These are phyloP conservation scores for Nicotiana paniculata DNA, from an alignment of 257 asterid species.

Conservation along the genomic window DNA sequence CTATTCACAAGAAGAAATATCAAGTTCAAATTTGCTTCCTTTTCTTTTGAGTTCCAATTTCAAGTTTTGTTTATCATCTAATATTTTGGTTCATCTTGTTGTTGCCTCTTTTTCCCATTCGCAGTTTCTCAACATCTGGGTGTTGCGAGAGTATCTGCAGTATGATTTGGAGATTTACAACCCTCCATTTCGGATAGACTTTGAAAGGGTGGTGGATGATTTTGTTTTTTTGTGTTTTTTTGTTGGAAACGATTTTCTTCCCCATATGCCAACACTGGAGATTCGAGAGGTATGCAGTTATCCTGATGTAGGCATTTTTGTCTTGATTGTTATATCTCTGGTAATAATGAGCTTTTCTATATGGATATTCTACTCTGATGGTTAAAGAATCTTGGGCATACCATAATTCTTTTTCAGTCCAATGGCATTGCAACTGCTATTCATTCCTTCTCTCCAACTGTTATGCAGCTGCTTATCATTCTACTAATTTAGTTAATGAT, in stretches of 20 bases:
- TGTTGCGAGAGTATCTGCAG: slow-evolving; percentile 83
- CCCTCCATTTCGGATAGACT: slow-evolving; percentile 69
- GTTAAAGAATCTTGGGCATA: neutral
- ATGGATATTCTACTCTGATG: neutral
- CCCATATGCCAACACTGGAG: slow-evolving; percentile 96
- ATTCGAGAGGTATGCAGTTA: slow-evolving; percentile 77
- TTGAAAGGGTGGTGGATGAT: slow-evolving; percentile 95
- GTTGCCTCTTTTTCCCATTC: slow-evolving; percentile 19
- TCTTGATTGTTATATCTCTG: neutral
- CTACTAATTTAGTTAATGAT: neutral
- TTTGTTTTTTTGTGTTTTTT: slow-evolving; percentile 89
- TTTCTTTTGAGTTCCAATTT: slow-evolving; percentile 5
- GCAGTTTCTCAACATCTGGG: slow-evolving; percentile 89
- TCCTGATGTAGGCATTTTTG: neutral
- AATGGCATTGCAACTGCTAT: neutral
- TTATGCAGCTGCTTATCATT: neutral
- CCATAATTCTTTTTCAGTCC: neutral
- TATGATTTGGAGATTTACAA: slow-evolving; percentile 65
- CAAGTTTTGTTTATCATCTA: neutral
- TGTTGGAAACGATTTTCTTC: slow-evolving; percentile 98
- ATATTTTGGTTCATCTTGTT: slow-evolving; percentile 16
- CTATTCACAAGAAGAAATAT: slow-evolving; percentile 78
- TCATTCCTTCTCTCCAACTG: neutral
- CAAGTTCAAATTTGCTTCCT: slow-evolving; percentile 52
- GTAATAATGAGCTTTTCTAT: slow-evolving; percentile 3